Conservation (phyloP, 140 eudicot species). For the Eryngium alpinum region DNA sequence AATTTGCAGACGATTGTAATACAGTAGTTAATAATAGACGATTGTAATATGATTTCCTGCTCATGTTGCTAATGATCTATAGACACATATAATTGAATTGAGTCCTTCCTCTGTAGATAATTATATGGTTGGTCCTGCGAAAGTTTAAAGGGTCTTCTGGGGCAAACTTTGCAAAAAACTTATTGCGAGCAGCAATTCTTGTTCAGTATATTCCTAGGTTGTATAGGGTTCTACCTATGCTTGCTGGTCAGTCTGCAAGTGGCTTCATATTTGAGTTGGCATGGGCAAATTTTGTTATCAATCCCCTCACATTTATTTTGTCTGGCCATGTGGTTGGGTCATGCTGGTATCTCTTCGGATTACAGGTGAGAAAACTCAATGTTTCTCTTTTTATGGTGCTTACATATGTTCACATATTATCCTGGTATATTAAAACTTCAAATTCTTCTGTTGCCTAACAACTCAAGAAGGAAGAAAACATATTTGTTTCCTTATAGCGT, state of each 20-base stretch:
- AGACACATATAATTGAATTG: background rate
- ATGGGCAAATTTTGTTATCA: constrained; percentile 77
- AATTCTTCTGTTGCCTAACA: background rate
- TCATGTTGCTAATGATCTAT: background rate
- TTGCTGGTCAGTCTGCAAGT: constrained; percentile 69
- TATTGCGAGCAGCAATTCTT: constrained; percentile 62
- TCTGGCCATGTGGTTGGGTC: constrained; percentile 90
- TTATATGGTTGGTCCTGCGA: constrained; percentile 48
- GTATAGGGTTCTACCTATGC: constrained; percentile 65
- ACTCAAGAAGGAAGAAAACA: background rate
- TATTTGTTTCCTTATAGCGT: background rate
- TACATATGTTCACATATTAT: background rate
- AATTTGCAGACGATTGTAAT: background rate
- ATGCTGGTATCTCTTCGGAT: constrained; percentile 85
- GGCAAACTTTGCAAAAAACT: constrained; percentile 68
- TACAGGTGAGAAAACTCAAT: constrained; percentile 44
- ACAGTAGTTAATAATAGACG: background rate
- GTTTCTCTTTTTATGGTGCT: background rate
- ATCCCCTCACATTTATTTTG: constrained; percentile 68
- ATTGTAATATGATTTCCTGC: background rate
- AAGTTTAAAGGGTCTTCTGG: constrained; percentile 37
- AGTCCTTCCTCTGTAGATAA: constrained; percentile 43
- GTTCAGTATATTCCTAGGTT: constrained; percentile 70
- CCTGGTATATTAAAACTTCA: background rate
- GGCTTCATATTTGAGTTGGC: constrained; percentile 72